Percentiles rank a stretch among this genome's conserved stretches.
phyloP scores from a whole-genome alignment of 306 rosid genomes.

The Rosa chinensis region DNA sequence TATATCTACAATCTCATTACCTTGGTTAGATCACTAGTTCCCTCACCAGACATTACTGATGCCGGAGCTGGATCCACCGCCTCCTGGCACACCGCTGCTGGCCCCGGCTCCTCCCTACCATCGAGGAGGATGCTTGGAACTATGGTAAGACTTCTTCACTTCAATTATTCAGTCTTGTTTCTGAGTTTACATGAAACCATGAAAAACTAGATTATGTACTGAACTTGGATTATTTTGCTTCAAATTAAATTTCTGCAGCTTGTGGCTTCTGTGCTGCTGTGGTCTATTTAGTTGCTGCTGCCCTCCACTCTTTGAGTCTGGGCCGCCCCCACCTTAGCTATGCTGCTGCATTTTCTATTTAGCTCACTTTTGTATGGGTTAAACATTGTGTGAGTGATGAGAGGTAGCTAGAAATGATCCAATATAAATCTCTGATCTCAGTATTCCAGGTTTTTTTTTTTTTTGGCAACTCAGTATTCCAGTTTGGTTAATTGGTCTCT shows the following conservation, averaged over 20 bases:
- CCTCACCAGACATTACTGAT: background rate
- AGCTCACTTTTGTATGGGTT: background rate
- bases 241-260: conserved; percentile 36
- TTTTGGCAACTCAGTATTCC: no score
- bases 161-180: background rate
- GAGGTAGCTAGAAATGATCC: background rate
- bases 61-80: conserved; percentile 52
- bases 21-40: conserved; percentile 6
- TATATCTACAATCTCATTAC: conserved; percentile 5
- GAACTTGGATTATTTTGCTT: background rate
- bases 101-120: conserved; percentile 38
- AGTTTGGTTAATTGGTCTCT: background rate
- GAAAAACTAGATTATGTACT: background rate
- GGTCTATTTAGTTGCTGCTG: conserved; percentile 65
- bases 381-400: background rate
- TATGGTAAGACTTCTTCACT: conserved; percentile 41
- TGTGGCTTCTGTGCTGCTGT: conserved; percentile 78
- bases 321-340: conserved; percentile 59
- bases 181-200: background rate
- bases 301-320: conserved; percentile 65
- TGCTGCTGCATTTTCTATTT: conserved; percentile 12
- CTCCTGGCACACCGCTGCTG: conserved; percentile 47
- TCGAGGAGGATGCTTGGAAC: conserved; percentile 48
- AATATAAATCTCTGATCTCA: background rate
- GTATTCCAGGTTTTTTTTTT: background rate